Base-by-base conservation (phyloP, 192 early-diverging fungal genomes). In the Geranomyces variabilis region DNA sequence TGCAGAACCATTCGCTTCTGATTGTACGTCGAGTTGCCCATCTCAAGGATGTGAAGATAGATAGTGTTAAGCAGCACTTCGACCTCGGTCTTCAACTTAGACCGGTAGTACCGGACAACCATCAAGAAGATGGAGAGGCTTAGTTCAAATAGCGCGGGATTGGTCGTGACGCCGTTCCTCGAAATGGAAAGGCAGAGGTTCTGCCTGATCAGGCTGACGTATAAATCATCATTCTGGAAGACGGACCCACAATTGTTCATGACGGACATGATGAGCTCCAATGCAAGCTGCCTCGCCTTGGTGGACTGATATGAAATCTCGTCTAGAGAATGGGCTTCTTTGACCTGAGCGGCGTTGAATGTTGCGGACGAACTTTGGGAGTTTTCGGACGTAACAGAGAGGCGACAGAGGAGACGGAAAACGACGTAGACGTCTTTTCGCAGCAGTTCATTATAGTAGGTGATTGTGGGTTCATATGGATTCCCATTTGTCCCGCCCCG, bases 31-130 rank as follows among this genome's bases (percentile, higher is more conserved):
- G 81, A 77, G 56, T 85, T 86, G 12, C 81, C 80, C 83, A 88
- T 89, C 67, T 88, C 88, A 34, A 89, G 66, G 60, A 89, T 86
- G 65, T 87, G 84, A 29, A 89, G 57, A 63, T 84, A 89, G 0
- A 88, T 77, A 15, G 78, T 83, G 55, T 79, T 79, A 24, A 88
- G 76, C n/a, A 88, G 67, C n/a, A 85, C 80, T 73, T 88, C 86
- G 43, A 89, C 74, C 79, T 89, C 86, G 13, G 71, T 49, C 66
- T 88, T 88, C 29, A 89, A 73, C 48, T 71, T 58, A 22, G 71
- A 62, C 19, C 86, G 77, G 46, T 80, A 88, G 57, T 61, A 80
- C 28, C 81, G 44, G 30, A 84, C 79, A 30, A 89, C 47, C 74
- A 88, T 75, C 49, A 88, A 58, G 61, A 88, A 89, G 45, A 88